Conservation (phyloP, 441 rosid genomes). For the Geranium incanum region DNA sequence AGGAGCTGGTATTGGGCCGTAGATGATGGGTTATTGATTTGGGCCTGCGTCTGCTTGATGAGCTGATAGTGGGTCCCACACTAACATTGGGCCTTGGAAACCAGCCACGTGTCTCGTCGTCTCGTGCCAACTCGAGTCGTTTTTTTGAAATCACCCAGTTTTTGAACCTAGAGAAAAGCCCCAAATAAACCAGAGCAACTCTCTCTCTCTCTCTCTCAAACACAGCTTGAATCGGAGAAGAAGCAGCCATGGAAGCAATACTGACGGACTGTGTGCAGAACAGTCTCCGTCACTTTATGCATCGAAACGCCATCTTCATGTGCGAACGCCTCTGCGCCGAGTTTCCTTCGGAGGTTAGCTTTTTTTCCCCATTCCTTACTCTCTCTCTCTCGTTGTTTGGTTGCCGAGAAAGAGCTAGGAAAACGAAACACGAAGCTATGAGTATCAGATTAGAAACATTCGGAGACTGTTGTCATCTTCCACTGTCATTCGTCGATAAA, state of each 20-base stretch:
- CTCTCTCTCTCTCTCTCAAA: constrained; percentile 15
- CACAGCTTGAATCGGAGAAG: constrained; percentile 22
- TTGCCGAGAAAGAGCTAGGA: not conserved
- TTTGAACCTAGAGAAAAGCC: constrained; percentile 42
- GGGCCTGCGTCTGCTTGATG: too few relatives aligned
- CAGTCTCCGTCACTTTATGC: constrained; percentile 78
- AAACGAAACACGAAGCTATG: not conserved
- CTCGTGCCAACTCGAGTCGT: not conserved
- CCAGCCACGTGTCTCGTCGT: not conserved
- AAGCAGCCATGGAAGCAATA: constrained; percentile 69
- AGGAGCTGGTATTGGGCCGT: too few relatives aligned
- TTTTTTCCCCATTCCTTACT: not conserved
- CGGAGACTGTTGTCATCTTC: not conserved
- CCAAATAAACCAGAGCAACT: constrained; percentile 26
- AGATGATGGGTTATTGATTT: too few relatives aligned
- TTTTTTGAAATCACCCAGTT: constrained; percentile 23
- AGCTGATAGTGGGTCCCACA: not conserved
- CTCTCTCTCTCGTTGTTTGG: not conserved
- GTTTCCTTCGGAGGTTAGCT: constrained; percentile 78
- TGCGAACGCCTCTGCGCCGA: constrained; percentile 96
- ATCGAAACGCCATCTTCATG: constrained; percentile 79
- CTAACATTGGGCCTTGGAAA: not conserved
- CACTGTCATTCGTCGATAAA: not conserved
- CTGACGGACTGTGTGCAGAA: constrained; percentile 65
- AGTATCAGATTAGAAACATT: not conserved